Evolutionary conservation across 2,329 filamentous ascomycete genomes (phyloP), one percentile per base, ranked within the genome.

Genomic region (Monosporascus sp.): DNA sequence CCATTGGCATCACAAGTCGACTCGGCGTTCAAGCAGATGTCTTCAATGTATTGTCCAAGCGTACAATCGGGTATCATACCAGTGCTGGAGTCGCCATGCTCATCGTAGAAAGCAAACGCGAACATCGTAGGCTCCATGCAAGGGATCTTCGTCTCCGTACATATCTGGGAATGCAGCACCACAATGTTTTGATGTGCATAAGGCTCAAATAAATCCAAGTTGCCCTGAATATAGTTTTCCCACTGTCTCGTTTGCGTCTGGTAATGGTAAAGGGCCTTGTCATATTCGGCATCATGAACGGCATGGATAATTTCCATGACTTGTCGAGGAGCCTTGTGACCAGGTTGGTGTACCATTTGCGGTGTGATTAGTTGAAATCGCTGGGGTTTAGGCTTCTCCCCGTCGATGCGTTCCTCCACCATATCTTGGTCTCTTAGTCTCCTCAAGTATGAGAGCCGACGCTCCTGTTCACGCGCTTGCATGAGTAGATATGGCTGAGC

Each of bases 161-260:
- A 97, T 49, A 97, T 93, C 24, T 94, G 84, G 17, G 93, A 97
- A 71, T 95, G 95, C 8, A 99, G 75, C 2, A 97, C 89, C 11
- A 95, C 90, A 55, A 99, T 97, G 65, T 94, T 96, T 65, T 99
- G 94, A 65, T 99, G 95, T 0, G 90, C 89, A 66, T 91, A 94
- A 0, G 95, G 94, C 66, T 99, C 91, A 62, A 97, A 99, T 1
- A 97, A 79, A 64, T 95, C 88, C 35, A 88, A 77, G 60, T 94
- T 95, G 15, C 90, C 90, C 49, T 93, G 86, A 22, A 97, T 87
- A 64, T 96, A 96, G 27, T 90, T 89, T 67, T 99, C 94, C 94
- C 94, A 99, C 62, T 97, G 92, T 31, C 90, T 84, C 53, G 91
- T 96, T 67, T 97, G 93, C 0, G 90, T 97, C 68, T 91, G 84